A percentile compares a stretch with the other conserved stretches of the same genome.
Evolutionary conservation across 2,329 filamentous ascomycete genomes (phyloP).

Genomic region (Trichoderma sp.): DNA sequence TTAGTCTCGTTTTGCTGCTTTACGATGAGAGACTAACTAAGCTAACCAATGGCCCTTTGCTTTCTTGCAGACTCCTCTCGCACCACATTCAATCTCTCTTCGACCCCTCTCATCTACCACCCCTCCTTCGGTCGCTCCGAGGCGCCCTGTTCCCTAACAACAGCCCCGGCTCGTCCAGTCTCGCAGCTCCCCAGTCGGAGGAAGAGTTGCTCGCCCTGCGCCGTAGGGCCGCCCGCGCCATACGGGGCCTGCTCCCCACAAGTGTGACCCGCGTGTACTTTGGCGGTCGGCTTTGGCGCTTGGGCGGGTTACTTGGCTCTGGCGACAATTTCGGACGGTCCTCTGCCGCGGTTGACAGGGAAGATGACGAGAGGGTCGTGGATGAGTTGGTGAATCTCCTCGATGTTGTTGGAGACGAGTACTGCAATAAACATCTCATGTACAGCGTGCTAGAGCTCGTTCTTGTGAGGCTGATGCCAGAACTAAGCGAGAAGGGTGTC

Average conservation of each 20-base stretch:
- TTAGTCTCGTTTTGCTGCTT: conserved; percentile 7
- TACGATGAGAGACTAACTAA: conserved; percentile 12
- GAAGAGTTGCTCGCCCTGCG: conserved; percentile 65
- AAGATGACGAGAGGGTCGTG: conserved; percentile 49
- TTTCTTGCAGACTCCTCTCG: conserved; percentile 58
- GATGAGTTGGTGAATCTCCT: conserved; percentile 68
- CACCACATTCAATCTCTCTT: conserved; percentile 62
- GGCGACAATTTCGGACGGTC: conserved; percentile 27
- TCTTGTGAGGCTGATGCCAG: conserved; percentile 81
- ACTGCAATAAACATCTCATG: conserved; percentile 91
- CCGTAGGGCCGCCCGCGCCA: conserved; percentile 66
- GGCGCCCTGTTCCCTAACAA: conserved; percentile 86
- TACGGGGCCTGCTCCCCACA: conserved; percentile 54
- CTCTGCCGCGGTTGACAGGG: neutral
- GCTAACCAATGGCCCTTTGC: conserved; percentile 31
- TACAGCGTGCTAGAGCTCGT: conserved; percentile 82
- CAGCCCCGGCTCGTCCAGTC: conserved; percentile 65
- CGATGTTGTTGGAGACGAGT: conserved; percentile 76
- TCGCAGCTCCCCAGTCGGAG: conserved; percentile 63
- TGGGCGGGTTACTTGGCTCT: conserved; percentile 30
- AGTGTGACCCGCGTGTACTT: conserved; percentile 57
- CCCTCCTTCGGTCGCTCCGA: conserved; percentile 71
- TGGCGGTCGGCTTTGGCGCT: conserved; percentile 44
- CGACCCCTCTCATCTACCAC: conserved; percentile 66
- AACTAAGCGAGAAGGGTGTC: conserved; percentile 73